Conservation (phyloP, 352 stramenopile species). For the Phytophthora tubulina region DNA sequence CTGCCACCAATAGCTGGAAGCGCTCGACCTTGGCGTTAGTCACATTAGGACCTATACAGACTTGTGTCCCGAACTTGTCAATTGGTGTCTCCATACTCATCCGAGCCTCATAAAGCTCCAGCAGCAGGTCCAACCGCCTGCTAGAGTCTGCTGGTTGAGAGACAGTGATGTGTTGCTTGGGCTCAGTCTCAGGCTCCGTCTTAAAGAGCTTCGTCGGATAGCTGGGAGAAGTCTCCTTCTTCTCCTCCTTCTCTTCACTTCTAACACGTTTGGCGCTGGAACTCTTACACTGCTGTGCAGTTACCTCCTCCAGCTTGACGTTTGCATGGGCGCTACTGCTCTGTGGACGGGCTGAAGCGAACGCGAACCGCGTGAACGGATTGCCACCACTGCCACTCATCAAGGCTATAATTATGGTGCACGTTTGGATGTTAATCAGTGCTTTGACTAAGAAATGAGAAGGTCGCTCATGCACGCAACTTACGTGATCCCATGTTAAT, state of each 20-base stretch:
- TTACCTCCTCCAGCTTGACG: constrained; percentile 26
- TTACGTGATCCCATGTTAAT: constrained; percentile 39
- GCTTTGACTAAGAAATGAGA: not conserved
- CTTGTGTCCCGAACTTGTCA: constrained; percentile 76
- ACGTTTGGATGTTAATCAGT: constrained; percentile 5
- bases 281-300: not conserved
- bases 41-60: constrained; percentile 50
- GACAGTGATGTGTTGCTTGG: constrained; percentile 1
- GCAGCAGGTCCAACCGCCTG: constrained; percentile 48
- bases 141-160: constrained; percentile 5
- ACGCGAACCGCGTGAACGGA: constrained; percentile 76
- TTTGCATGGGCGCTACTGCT: constrained; percentile 18
- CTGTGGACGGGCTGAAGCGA: constrained; percentile 24
- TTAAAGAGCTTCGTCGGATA: constrained; percentile 23
- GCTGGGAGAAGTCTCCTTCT: constrained; percentile 7
- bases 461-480: constrained; percentile 32
- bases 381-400: constrained; percentile 43
- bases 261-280: constrained; percentile 32
- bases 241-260: constrained; percentile 7
- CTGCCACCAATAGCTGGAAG: constrained; percentile 74
- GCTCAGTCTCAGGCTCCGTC: constrained; percentile 15
- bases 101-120: constrained; percentile 47
- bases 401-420: constrained; percentile 3
- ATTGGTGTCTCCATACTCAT: constrained; percentile 58
- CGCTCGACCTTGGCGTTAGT: constrained; percentile 43